A percentile compares a stretch with the other conserved stretches of the same genome.
phyloP scores from a whole-genome alignment of 225 moss, liverwort and hornwort genomes.

The Pseudisothecium myosuroides region DNA sequence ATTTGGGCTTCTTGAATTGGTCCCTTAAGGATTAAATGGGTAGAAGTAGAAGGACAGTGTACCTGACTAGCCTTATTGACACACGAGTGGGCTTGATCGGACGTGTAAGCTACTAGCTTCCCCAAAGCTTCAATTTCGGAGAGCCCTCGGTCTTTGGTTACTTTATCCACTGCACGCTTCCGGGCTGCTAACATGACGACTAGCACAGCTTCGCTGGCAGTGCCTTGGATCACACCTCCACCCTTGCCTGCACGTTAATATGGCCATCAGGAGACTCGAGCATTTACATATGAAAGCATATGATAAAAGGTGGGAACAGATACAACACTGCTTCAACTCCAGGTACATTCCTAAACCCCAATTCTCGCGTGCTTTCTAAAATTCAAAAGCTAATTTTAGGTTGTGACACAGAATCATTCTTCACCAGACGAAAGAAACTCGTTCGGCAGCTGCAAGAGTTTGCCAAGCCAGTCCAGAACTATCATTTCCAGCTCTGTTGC shows the following conservation, averaged over 20 bases:
- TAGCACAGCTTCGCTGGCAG: constrained; percentile 67
- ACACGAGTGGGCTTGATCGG: constrained; percentile 72
- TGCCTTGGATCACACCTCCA: constrained; percentile 84
- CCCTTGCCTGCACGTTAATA: constrained; percentile 43
- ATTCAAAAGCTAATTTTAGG: background rate
- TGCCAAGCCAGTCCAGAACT: constrained; percentile 84
- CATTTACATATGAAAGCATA: background rate
- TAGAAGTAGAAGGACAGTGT: background rate
- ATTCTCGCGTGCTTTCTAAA: background rate
- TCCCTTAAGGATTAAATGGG: background rate
- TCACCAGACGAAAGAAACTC: constrained; percentile 57
- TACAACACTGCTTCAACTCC: background rate
- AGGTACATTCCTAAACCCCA: background rate
- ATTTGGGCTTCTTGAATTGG: background rate
- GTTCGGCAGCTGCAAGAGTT: constrained; percentile 58
- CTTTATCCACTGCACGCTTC: constrained; percentile 26
- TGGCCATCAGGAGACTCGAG: background rate
- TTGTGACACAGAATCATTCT: background rate
- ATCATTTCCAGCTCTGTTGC: constrained; percentile 79
- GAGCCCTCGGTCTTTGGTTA: constrained; percentile 16
- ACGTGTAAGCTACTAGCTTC: constrained; percentile 56
- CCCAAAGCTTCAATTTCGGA: constrained; percentile 39
- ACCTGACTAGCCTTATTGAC: constrained; percentile 70
- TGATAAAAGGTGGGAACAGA: background rate
- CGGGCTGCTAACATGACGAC: constrained; percentile 69